These are phyloP conservation scores for Iris macrosiphon DNA, from an alignment of 106 monocot genomes.

Conservation along the genomic window DNA sequence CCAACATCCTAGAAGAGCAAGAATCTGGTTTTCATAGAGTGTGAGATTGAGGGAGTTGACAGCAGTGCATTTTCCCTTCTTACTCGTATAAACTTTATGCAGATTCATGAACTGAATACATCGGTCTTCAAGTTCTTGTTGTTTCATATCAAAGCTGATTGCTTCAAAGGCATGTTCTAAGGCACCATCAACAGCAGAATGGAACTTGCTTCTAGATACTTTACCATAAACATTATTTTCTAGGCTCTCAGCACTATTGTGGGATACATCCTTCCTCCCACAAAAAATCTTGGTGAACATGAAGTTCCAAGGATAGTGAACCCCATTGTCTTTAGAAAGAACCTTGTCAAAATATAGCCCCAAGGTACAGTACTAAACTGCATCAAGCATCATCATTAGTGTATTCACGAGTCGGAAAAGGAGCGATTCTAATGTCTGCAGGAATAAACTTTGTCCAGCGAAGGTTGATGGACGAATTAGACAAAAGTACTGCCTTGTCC, in stretches of 20 bases:
- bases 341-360: constrained; percentile 87
- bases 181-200: constrained; percentile 11
- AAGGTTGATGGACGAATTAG: no score
- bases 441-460: constrained; percentile 48
- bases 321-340: constrained; percentile 62
- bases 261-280: constrained; percentile 13
- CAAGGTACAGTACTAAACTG: constrained; percentile 45
- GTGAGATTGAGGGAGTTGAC: no score
- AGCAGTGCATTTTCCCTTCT: no score
- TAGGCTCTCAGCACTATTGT: constrained; percentile 4
- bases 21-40: no score
- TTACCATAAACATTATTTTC: constrained; percentile 18
- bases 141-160: no score
- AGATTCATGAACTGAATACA: no score
- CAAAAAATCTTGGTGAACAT: constrained; percentile 38
- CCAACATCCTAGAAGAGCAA: no score
- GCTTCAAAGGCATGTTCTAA: constrained; percentile 27
- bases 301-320: constrained; percentile 69
- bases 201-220: constrained; percentile 10
- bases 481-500: neutral
- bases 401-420: constrained; percentile 90
- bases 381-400: constrained; percentile 86
- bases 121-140: no score
- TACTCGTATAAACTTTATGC: no score
- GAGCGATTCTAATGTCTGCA: constrained; percentile 61